Conservation (phyloP, 768 basidiomycete species). For the Psilocybe azurescens region DNA sequence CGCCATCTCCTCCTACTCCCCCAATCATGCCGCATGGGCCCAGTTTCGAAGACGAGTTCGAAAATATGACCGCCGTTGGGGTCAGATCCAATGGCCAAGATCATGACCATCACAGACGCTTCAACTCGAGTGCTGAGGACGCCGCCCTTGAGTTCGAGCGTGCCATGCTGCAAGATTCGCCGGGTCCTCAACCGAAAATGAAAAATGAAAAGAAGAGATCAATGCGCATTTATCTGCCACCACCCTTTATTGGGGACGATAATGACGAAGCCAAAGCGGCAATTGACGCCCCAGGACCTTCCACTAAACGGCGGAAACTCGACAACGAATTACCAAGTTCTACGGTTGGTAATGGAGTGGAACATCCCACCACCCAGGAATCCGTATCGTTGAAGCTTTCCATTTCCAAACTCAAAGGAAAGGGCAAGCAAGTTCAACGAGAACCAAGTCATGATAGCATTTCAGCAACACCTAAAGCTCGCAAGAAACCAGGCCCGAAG, state of each 20-base stretch:
- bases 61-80: conserved; percentile 27
- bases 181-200: conserved; percentile 37
- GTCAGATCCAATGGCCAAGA: conserved; percentile 36
- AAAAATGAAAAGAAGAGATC: conserved; percentile 59
- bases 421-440: conserved; percentile 51
- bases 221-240: conserved; percentile 38
- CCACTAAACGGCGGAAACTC: conserved; percentile 67
- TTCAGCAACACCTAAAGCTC: conserved; percentile 54
- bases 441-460: conserved; percentile 67
- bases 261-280: conserved; percentile 45
- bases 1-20: conserved; percentile 40
- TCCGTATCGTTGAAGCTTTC: conserved; percentile 42
- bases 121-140: conserved; percentile 51
- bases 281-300: conserved; percentile 46
- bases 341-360: conserved; percentile 51
- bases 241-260: conserved; percentile 62
- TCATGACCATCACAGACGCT: conserved; percentile 31
- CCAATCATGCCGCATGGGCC: conserved; percentile 25
- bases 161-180: conserved; percentile 50
- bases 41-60: conserved; percentile 34
- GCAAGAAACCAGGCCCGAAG: conserved; percentile 60
- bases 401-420: conserved; percentile 58
- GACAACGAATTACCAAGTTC: conserved; percentile 40
- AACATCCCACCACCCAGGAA: conserved; percentile 44
- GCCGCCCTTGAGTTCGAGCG: conserved; percentile 63